phyloP scores from a whole-genome alignment of 805 yeast genomes.

The Zygotorulaspora danielsina region DNA sequence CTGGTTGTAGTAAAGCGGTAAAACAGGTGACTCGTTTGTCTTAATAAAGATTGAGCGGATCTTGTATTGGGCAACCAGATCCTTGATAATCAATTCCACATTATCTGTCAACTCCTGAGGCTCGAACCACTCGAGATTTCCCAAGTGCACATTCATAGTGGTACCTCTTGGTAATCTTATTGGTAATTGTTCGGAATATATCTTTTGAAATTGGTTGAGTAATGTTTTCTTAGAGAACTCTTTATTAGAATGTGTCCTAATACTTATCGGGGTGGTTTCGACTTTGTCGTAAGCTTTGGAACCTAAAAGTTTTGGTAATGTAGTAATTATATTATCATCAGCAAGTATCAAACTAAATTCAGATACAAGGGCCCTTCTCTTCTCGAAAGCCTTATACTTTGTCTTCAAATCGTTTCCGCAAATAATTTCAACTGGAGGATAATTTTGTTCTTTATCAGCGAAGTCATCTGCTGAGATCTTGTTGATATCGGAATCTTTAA shows the following conservation, averaged over 20 bases:
- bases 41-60: conserved; percentile 63
- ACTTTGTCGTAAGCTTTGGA: conserved; percentile 73
- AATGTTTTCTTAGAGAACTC: conserved; percentile 47
- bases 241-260: conserved; percentile 41
- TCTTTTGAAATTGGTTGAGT: conserved; percentile 54
- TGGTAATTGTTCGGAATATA: conserved; percentile 50
- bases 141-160: conserved; percentile 61
- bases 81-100: conserved; percentile 48
- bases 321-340: conserved; percentile 75
- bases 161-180: conserved; percentile 72
- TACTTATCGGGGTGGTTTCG: conserved; percentile 64
- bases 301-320: conserved; percentile 80
- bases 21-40: conserved; percentile 67
- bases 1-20: conserved; percentile 76
- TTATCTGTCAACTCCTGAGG: conserved; percentile 56
- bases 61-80: conserved; percentile 41
- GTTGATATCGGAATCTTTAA: conserved; percentile 40
- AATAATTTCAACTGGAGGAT: conserved; percentile 47
- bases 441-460: conserved; percentile 61
- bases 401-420: conserved; percentile 75
- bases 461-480: conserved; percentile 44
- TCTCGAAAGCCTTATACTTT: conserved; percentile 82
- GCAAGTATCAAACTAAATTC: conserved; percentile 75
- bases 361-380: conserved; percentile 66
- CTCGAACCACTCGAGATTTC: conserved; percentile 44